These are phyloP conservation scores for Penicillium italicum DNA, from an alignment of 2,329 filamentous ascomycete genomes.

Conservation along the genomic window DNA sequence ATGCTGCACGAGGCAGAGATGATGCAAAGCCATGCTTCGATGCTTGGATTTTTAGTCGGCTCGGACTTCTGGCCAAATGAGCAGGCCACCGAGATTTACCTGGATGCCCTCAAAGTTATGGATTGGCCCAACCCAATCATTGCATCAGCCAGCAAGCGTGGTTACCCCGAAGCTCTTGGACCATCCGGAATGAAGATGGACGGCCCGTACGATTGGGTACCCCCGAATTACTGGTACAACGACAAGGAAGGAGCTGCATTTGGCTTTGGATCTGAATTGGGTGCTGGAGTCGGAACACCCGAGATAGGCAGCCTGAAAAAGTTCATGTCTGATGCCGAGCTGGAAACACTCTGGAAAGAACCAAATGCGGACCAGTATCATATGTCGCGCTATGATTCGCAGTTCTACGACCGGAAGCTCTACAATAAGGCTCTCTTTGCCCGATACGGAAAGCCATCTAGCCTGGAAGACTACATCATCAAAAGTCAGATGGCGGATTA, in stretches of 20 bases:
- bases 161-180: constrained; percentile 51
- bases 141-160: constrained; percentile 55
- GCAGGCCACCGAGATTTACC: constrained; percentile 52
- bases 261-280: constrained; percentile 62
- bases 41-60: constrained; percentile 58
- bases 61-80: constrained; percentile 64
- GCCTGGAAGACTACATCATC: constrained; percentile 56
- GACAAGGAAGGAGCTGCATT: constrained; percentile 55
- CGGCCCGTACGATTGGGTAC: constrained; percentile 64
- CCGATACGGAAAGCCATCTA: constrained; percentile 52
- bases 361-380: constrained; percentile 56
- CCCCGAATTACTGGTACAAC: constrained; percentile 63
- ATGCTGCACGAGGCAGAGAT: constrained; percentile 60
- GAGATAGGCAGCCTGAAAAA: constrained; percentile 52
- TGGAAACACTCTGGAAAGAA: constrained; percentile 55
- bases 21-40: constrained; percentile 58
- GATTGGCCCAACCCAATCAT: constrained; percentile 59
- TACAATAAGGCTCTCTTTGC: constrained; percentile 56
- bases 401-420: constrained; percentile 55
- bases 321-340: constrained; percentile 52
- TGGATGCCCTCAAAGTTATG: constrained; percentile 48
- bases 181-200: constrained; percentile 64
- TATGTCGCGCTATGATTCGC: constrained; percentile 56
- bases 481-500: constrained; percentile 63
- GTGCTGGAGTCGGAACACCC: constrained; percentile 60